Evolutionary conservation across 345 rosid genomes (phyloP), one percentile per base, ranked within the genome.

Genomic region (Lepidium didymum): DNA sequence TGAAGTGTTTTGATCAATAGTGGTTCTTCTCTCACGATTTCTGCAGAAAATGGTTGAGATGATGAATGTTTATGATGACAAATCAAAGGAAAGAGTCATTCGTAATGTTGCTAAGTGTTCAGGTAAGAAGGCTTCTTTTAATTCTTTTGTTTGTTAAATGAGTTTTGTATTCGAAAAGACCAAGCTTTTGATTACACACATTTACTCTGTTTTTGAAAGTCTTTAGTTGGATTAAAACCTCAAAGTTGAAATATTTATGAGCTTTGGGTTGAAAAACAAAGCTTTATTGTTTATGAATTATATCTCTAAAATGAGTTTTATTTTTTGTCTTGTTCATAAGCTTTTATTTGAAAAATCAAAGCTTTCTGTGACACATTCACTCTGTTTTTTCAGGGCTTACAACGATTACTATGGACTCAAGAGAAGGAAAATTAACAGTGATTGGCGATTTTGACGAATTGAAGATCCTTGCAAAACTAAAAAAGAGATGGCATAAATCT

Each of bases 11-110:
- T 53, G 15, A 51, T n/a, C 4, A 61, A 23, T 52, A 19, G 10
- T 41, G 16, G 1, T 60, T 61, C 14, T 60, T 45, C 10, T 51
- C 33, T 47, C 27, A 36, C 25, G 21, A n/a, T 56, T 70, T 46
- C 23, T 59, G 64, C 83, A 92, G 96, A 92, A 86, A 80, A 67
- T 86, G 54, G 88, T 86, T 0, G 44, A 87, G 82, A 85, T 76
- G 72, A 45, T 87, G 66, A 70, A 78, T 54, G 61, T 85, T 27
- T 78, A 78, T 18, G 88, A 80, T 47, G 83, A 85, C 41, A 81
- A 52, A 74, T 79, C 58, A 2, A 89, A 80, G 69, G 76, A 77
- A 23, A 86, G 73, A 70, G 85, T 87, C 57, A 65, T 92, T 74
- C 75, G 73, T 42, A 52, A 82, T 4, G 92, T 86, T 53, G 78